phyloP scores from a whole-genome alignment of 148 eudicot genomes.

The Chenopodium berlandieri region DNA sequence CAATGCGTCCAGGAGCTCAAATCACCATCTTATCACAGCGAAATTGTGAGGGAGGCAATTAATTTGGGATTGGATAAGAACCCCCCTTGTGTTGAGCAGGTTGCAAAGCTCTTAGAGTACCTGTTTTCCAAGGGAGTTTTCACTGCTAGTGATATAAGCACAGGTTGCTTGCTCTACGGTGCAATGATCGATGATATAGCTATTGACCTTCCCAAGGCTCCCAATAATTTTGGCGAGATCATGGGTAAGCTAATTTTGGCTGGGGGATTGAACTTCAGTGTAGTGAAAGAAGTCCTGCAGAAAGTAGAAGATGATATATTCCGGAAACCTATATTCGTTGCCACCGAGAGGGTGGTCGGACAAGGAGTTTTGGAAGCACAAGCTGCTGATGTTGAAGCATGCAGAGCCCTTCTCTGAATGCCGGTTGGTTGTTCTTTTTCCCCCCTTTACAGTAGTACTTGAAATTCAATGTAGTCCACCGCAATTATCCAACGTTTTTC shows the following conservation, averaged over 20 bases:
- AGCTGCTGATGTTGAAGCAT: constrained; percentile 60
- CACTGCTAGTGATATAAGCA: constrained; percentile 43
- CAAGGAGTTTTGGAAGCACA: constrained; percentile 57
- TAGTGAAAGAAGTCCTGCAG: constrained; percentile 52
- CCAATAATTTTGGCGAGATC: constrained; percentile 76
- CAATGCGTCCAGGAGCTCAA: constrained; percentile 74
- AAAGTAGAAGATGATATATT: constrained; percentile 61
- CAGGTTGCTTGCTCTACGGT: constrained; percentile 67
- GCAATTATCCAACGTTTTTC: constrained; percentile 20
- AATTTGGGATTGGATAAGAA: constrained; percentile 71
- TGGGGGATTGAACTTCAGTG: constrained; percentile 53
- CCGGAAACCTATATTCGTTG: constrained; percentile 54
- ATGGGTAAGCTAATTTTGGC: constrained; percentile 55
- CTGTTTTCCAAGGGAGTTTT: constrained; percentile 57
- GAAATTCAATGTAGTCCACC: constrained; percentile 26
- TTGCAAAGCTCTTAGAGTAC: constrained; percentile 63
- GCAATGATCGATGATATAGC: constrained; percentile 69
- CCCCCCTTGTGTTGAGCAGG: constrained; percentile 66
- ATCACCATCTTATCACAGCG: constrained; percentile 62
- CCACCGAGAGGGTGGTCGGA: constrained; percentile 46
- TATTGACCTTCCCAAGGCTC: constrained; percentile 90
- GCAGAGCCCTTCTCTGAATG: constrained; percentile 57
- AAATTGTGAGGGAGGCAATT: constrained; percentile 77
- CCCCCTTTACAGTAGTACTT: constrained; percentile 16
- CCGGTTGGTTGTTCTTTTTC: neutral